These are phyloP conservation scores for Scheffersomyces quercinus DNA, from an alignment of 1,139 yeast species.

Conservation along the genomic window DNA sequence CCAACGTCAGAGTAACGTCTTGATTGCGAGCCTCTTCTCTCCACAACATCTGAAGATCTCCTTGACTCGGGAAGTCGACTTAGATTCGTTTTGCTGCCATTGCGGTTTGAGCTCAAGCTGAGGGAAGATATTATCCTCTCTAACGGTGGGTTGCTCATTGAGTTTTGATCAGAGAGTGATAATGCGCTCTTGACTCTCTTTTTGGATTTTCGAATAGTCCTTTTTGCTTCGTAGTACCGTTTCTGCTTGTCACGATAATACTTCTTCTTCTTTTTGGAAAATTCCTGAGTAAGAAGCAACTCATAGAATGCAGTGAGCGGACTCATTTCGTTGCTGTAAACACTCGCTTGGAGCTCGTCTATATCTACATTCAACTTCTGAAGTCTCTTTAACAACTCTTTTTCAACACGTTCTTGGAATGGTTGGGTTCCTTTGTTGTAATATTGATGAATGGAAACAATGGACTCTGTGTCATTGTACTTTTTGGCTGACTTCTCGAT, in stretches of 20 bases:
- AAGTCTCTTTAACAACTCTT: constrained; percentile 62
- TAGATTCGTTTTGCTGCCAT: constrained; percentile 12
- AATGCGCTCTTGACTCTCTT: constrained; percentile 49
- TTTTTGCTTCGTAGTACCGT: constrained; percentile 41
- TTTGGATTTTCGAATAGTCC: constrained; percentile 48
- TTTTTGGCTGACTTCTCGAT: constrained; percentile 29
- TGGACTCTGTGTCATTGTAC: constrained; percentile 37
- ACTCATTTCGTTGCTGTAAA: constrained; percentile 66
- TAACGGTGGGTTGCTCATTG: constrained; percentile 32
- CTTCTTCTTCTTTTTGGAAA: constrained; percentile 34
- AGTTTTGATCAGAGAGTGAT: constrained; percentile 30
- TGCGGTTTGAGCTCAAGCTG: constrained; percentile 33
- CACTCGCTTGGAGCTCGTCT: constrained; percentile 61
- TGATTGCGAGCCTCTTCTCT: background rate
- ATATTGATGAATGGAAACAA: constrained; percentile 45
- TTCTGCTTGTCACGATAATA: constrained; percentile 38
- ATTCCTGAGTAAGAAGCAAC: constrained; percentile 65
- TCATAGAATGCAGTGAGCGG: constrained; percentile 85
- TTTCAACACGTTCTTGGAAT: constrained; percentile 65
- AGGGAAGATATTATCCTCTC: constrained; percentile 43
- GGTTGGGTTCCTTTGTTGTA: constrained; percentile 33
- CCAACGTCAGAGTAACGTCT: background rate
- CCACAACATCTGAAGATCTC: constrained; percentile 4
- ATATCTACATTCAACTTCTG: constrained; percentile 67
- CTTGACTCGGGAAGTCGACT: constrained; percentile 8